phyloP scores from a whole-genome alignment of 2,329 filamentous ascomycete genomes.

The Capronia epimyces region DNA sequence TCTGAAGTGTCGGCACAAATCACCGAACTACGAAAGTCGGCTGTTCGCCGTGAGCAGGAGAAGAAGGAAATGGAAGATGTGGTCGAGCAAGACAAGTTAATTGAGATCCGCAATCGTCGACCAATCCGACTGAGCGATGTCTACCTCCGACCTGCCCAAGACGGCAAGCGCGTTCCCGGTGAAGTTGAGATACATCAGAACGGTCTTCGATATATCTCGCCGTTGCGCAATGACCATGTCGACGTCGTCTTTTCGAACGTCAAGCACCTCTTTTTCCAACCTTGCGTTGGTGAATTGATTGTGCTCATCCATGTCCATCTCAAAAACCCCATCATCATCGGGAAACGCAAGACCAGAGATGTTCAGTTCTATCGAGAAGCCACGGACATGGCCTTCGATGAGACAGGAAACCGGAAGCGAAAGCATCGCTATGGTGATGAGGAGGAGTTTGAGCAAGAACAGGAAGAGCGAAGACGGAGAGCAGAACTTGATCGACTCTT shows the following conservation, averaged over 20 bases:
- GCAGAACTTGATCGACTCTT: constrained; percentile 93
- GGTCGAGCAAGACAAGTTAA: constrained; percentile 94
- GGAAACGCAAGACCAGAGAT: constrained; percentile 98
- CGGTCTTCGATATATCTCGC: constrained; percentile 89
- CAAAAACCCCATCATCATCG: constrained; percentile 95
- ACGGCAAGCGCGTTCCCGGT: constrained; percentile 92
- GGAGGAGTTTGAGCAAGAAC: constrained; percentile 96
- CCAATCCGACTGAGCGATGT: constrained; percentile 88
- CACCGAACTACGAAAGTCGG: constrained; percentile 90
- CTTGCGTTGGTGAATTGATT: constrained; percentile 90
- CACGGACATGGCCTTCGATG: constrained; percentile 97
- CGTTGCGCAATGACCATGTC: constrained; percentile 74
- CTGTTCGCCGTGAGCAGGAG: constrained; percentile 87
- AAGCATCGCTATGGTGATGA: constrained; percentile 98
- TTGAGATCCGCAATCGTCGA: constrained; percentile 89
- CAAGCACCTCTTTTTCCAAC: constrained; percentile 97
- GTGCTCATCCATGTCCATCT: constrained; percentile 97
- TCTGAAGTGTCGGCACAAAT: constrained; percentile 89
- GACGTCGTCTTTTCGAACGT: constrained; percentile 98
- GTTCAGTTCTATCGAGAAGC: constrained; percentile 98
- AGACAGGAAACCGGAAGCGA: constrained; percentile 94
- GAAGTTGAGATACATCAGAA: constrained; percentile 98
- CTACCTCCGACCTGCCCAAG: constrained; percentile 89
- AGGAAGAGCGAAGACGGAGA: constrained; percentile 86
- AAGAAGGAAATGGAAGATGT: constrained; percentile 99